Percentiles rank a stretch among this genome's conserved stretches.
Conservation (phyloP, 495 filamentous ascomycete genomes). For the Penicillium malachiteum region DNA sequence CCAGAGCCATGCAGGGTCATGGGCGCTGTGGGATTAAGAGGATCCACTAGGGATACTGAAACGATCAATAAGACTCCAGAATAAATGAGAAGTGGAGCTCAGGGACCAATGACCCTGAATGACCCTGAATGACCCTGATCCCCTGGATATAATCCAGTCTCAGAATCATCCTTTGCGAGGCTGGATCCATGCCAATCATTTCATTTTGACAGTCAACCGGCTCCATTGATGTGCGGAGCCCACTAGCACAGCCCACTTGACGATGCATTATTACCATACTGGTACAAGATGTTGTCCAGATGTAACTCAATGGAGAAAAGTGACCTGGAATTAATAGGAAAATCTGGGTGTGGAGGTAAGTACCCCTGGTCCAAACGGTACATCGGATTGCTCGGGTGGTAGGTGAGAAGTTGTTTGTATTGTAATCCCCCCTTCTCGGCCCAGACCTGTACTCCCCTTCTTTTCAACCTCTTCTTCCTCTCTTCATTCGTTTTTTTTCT, state of each 20-base stretch:
- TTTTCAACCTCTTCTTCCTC: conserved; percentile 14
- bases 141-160: conserved; percentile 2
- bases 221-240: conserved; percentile 14
- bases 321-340: neutral
- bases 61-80: neutral
- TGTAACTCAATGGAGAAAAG: neutral
- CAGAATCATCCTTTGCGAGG: neutral
- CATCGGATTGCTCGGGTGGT: neutral
- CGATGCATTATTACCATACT: conserved; percentile 15
- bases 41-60: conserved; percentile 1
- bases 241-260: conserved; percentile 23
- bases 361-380: neutral
- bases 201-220: neutral
- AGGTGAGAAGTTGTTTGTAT: too few species aligned
- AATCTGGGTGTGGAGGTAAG: neutral
- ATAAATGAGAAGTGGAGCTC: neutral
- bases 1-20: conserved; percentile 1
- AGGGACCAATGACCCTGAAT: neutral
- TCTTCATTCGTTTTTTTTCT: conserved; percentile 3
- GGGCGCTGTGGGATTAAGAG: neutral
- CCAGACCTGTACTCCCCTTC: conserved; percentile 5
- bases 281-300: neutral
- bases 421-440: conserved; percentile 11
- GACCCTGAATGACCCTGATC: neutral
- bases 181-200: conserved; percentile 2